Evolutionary conservation across 1,284 basidiomycete genomes (phyloP), one percentile per base, ranked within the genome.

Genomic region (Puccinia horiana): DNA sequence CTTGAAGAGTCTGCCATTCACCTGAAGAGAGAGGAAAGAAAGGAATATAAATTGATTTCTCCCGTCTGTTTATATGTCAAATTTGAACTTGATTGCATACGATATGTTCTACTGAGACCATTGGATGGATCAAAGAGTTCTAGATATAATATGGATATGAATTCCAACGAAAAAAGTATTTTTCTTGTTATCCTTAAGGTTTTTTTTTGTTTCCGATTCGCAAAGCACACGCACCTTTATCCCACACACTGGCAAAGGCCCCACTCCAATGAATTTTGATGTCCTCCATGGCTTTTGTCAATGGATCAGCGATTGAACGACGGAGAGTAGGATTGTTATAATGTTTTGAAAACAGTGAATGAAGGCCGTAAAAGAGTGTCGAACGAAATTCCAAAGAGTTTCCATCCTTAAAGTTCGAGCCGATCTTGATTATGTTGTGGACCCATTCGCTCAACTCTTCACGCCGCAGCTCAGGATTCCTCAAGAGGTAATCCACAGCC

Each of bases 301-400:
- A 11, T 58, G 20, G 6, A 58, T 18, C 2, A 26, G 26, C 11
- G 23, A 58, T 58, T 26, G n/a, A 58, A 58, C 14, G 23, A 18
- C 49, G 49, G 49, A 52, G 49, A 18, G n/a, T 12, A 20, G 20
- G 23, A 58, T 58, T 58, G 23, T 58, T 58, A n/a, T 58, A 58
- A 26, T 58, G 11, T 58, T 58, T 58, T 26, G 26, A 58, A 29
- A 58, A 18, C 56, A 58, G n/a, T 11, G 56, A 58, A 58, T 58
- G 56, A 58, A 58, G 56, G n/a, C 56, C 56, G 56, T 58, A 58
- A 58, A 58, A 58, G 2, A 58, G n/a, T 29, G 56, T 58, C 11
- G 56, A 26, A 58, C 20, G 56, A 58, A 26, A 29, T 29, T 58
- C n/a, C 56, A n/a, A n/a, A 26, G 4, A 5, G 56, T 58, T 9